These are phyloP conservation scores for Vitis vinifera DNA, from an alignment of 164 flowering plant species.

Conservation along the genomic window ASM3070453v1 NC_081815.1:1698001-1698500, in stretches of 20 bases:
- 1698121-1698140: slow-evolving; percentile 81
- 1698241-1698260: slow-evolving; percentile 68
- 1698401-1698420: slow-evolving; percentile 76
- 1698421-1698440: slow-evolving; percentile 65
- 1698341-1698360: slow-evolving; percentile 65
- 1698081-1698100: slow-evolving; percentile 92
- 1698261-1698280: slow-evolving; percentile 67
- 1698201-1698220: slow-evolving; percentile 12
- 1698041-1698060: slow-evolving; percentile 87
- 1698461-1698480: slow-evolving; percentile 34
- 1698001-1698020: slow-evolving; percentile 92
- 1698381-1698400: slow-evolving; percentile 81
- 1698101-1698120: slow-evolving; percentile 87
- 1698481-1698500: slow-evolving; percentile 22
- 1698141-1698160: slow-evolving; percentile 6
- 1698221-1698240: slow-evolving; percentile 97
- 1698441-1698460: slow-evolving; percentile 45
- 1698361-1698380: slow-evolving; percentile 96
- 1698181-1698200: neutral
- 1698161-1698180: slow-evolving; percentile 4
- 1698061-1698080: slow-evolving; percentile 94
- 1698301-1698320: slow-evolving; percentile 75
- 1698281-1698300: slow-evolving; percentile 46
- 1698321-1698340: slow-evolving; percentile 68
- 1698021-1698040: slow-evolving; percentile 89